Evolutionary conservation across 768 basidiomycete genomes (phyloP).

Genomic region (Amanita inopinata): DNA sequence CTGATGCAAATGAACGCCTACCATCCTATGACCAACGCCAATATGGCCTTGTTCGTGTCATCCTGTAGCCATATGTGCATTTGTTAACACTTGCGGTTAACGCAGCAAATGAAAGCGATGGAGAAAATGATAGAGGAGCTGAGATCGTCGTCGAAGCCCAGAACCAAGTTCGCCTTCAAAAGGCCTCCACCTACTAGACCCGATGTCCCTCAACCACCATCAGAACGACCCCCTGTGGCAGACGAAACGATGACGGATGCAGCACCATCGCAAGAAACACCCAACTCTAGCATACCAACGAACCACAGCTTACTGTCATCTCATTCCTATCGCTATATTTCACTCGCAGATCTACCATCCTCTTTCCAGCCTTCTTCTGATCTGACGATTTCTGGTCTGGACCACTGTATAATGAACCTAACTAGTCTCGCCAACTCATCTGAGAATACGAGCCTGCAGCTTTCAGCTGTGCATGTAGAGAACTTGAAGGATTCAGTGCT

Average conservation of each 20-base stretch:
- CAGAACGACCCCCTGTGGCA: slow-evolving; percentile 4
- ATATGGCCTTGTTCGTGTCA: slow-evolving; percentile 48
- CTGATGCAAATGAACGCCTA: slow-evolving; percentile 54
- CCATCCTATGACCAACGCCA: slow-evolving; percentile 70
- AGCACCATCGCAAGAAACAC: not conserved
- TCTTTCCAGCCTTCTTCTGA: slow-evolving; percentile 31
- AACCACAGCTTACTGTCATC: slow-evolving; percentile 30
- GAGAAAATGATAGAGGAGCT: slow-evolving; percentile 47
- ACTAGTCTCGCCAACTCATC: slow-evolving; percentile 12
- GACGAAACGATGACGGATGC: not conserved
- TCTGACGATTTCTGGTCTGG: slow-evolving; percentile 57
- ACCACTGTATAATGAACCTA: slow-evolving; percentile 64
- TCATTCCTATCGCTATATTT: slow-evolving; percentile 37
- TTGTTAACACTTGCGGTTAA: slow-evolving; percentile 6
- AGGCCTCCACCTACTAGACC: slow-evolving; percentile 21
- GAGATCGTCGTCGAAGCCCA: slow-evolving; percentile 32
- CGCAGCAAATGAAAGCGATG: slow-evolving; percentile 57
- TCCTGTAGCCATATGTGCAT: not conserved
- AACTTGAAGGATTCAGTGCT: slow-evolving; percentile 52
- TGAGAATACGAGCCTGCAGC: slow-evolving; percentile 13
- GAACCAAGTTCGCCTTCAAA: slow-evolving; percentile 62
- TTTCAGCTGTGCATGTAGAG: slow-evolving; percentile 58
- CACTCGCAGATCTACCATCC: slow-evolving; percentile 26
- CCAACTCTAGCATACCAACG: slow-evolving; percentile 6
- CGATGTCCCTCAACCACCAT: slow-evolving; percentile 8